phyloP scores from a whole-genome alignment of 1,284 basidiomycete genomes.

The Cryptococcus neoformans region DNA sequence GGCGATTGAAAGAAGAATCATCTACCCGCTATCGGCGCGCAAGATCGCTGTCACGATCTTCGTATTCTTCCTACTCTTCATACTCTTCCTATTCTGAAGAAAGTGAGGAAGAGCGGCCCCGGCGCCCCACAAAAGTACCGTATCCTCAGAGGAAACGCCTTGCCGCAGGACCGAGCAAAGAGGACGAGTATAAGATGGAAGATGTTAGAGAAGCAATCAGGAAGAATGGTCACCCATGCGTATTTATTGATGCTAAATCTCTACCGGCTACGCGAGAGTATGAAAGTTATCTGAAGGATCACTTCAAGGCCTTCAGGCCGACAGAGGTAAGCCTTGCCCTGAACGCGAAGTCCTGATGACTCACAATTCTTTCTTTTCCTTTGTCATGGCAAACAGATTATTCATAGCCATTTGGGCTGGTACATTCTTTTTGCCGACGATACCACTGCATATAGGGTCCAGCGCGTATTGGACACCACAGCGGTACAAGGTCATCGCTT shows the following conservation, averaged over 20 bases:
- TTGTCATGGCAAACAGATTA: conserved; percentile 13
- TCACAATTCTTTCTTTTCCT: neutral
- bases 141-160: conserved; percentile 7
- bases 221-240: conserved; percentile 33
- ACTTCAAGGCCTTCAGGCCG: conserved; percentile 46
- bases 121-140: conserved; percentile 10
- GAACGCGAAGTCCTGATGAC: neutral
- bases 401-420: conserved; percentile 37
- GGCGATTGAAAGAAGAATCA: too few species aligned
- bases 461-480: conserved; percentile 35
- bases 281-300: conserved; percentile 33
- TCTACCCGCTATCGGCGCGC: neutral
- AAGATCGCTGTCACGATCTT: conserved; percentile 15
- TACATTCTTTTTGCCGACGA: conserved; percentile 42
- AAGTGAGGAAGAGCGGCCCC: conserved; percentile 29
- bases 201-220: conserved; percentile 28
- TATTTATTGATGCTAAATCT: conserved; percentile 37
- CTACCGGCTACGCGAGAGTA: conserved; percentile 21
- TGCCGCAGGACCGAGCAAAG: conserved; percentile 16
- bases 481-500: conserved; percentile 31
- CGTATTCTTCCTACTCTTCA: conserved; percentile 16
- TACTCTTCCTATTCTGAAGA: conserved; percentile 30
- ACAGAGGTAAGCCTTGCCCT: conserved; percentile 18
- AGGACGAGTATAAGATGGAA: conserved; percentile 28
- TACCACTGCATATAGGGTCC: conserved; percentile 26